A percentile compares a stretch with the other conserved stretches of the same genome.
These are phyloP conservation scores for Selaginella tamariscina DNA, from an alignment of 75 land plant genomes.

Conservation along the genomic window DNA sequence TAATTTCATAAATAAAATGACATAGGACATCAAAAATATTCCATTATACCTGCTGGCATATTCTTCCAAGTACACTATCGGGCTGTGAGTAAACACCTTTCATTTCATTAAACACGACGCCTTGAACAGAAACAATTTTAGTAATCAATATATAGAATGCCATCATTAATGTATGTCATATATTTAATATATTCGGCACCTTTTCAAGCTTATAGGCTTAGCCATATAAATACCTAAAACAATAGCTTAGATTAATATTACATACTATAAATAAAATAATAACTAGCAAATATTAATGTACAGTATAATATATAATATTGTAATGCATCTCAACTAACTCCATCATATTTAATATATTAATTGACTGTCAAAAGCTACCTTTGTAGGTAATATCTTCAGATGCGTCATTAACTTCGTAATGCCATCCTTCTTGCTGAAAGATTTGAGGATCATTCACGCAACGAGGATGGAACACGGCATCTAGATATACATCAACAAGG, in stretches of 20 bases:
- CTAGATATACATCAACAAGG: constrained; percentile 93
- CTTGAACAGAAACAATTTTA: too few species aligned
- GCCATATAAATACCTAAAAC: too few species aligned
- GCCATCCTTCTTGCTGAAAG: constrained; percentile 99
- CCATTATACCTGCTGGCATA: constrained; percentile 59
- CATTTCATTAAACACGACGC: constrained; percentile 99
- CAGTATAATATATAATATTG: too few species aligned
- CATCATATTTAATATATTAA: background rate
- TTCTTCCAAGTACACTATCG: constrained; percentile 72
- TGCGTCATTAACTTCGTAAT: constrained; percentile 84
- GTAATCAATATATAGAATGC: too few species aligned
- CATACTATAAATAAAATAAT: too few species aligned
- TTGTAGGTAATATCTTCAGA: constrained; percentile 86
- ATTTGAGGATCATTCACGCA: constrained; percentile 81
- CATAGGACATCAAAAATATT: constrained; percentile 9
- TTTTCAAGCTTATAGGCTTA: too few species aligned
- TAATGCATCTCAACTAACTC: too few species aligned
- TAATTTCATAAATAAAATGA: background rate
- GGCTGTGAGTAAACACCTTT: constrained; percentile 99
- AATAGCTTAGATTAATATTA: too few species aligned
- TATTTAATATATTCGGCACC: too few species aligned
- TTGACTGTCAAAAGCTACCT: constrained; percentile 30
- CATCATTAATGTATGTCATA: too few species aligned
- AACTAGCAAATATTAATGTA: too few species aligned
- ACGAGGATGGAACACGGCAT: constrained; percentile 94